Evolutionary conservation across 108 stramenopile species (phyloP).

Genomic region (Chaetoceros tenuissimus): DNA sequence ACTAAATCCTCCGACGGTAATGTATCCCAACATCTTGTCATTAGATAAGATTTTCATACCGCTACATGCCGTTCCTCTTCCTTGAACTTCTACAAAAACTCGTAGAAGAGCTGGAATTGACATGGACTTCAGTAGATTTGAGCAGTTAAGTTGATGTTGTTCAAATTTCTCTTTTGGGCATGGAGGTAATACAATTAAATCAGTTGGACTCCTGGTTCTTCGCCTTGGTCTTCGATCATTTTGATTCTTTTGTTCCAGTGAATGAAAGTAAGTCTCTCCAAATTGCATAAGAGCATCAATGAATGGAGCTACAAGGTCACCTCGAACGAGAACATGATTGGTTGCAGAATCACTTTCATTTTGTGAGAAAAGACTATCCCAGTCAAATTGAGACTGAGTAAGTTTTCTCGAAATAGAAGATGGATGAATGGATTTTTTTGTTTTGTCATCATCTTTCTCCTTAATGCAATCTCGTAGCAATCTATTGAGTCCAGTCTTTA

Average conservation of each 20-base stretch:
- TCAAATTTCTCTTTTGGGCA: constrained; percentile 18
- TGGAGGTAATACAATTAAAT: constrained; percentile 18
- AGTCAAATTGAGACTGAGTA: constrained; percentile 12
- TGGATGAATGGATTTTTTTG: neutral
- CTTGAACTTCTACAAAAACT: constrained; percentile 44
- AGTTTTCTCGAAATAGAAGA: constrained; percentile 1
- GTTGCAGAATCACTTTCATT: constrained; percentile 2
- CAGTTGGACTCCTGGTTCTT: constrained; percentile 9
- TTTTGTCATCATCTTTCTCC: neutral
- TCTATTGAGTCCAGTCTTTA: constrained; percentile 15
- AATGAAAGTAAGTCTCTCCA: constrained; percentile 10
- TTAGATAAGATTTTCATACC: constrained; percentile 14
- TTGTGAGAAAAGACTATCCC: constrained; percentile 12
- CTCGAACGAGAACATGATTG: constrained; percentile 48
- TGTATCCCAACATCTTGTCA: constrained; percentile 30
- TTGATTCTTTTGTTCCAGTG: neutral
- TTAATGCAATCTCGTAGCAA: neutral
- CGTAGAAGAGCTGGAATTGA: constrained; percentile 64
- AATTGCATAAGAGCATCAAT: constrained; percentile 33
- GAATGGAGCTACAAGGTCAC: constrained; percentile 57
- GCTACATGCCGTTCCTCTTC: constrained; percentile 34
- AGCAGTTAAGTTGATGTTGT: constrained; percentile 21
- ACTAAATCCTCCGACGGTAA: constrained; percentile 51
- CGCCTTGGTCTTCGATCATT: constrained; percentile 30
- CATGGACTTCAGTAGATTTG: constrained; percentile 34